Conservation (phyloP, 768 basidiomycete genomes). For the Pilatotrama ljubarskyi region DNA sequence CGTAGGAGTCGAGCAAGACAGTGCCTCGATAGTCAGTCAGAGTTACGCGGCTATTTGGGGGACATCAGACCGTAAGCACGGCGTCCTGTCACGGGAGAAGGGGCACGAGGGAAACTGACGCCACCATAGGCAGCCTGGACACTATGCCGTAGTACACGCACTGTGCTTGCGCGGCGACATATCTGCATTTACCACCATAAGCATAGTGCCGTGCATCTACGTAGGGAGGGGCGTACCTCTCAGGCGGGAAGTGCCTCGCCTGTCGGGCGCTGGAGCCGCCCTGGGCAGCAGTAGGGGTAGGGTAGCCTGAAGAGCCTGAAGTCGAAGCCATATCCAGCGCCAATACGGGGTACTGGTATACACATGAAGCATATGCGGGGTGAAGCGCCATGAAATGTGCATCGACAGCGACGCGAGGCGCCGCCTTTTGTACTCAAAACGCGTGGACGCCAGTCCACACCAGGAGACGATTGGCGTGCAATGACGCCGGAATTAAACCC, state of each 20-base stretch:
- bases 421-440: conserved; percentile 12
- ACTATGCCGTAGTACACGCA: conserved; percentile 43
- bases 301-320: conserved; percentile 1
- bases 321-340: conserved; percentile 17
- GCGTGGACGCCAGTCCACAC: conserved; percentile 7
- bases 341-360: conserved; percentile 12
- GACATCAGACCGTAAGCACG: conserved; percentile 1
- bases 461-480: background rate
- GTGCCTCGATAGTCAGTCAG: conserved; percentile 49
- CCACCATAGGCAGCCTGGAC: conserved; percentile 51
- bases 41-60: conserved; percentile 46
- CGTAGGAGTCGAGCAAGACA: conserved; percentile 48
- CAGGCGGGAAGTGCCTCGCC: conserved; percentile 19
- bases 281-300: background rate
- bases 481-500: background rate
- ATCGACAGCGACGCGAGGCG: background rate
- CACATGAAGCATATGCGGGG: conserved; percentile 7
- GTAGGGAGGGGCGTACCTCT: conserved; percentile 29
- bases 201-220: conserved; percentile 24
- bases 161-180: conserved; percentile 48
- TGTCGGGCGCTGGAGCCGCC: background rate
- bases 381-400: conserved; percentile 17
- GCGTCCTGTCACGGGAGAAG: conserved; percentile 6
- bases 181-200: conserved; percentile 33
- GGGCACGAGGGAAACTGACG: conserved; percentile 38